Conservation (phyloP, 2,329 filamentous ascomycete species). For the Phoma sp. region DNA sequence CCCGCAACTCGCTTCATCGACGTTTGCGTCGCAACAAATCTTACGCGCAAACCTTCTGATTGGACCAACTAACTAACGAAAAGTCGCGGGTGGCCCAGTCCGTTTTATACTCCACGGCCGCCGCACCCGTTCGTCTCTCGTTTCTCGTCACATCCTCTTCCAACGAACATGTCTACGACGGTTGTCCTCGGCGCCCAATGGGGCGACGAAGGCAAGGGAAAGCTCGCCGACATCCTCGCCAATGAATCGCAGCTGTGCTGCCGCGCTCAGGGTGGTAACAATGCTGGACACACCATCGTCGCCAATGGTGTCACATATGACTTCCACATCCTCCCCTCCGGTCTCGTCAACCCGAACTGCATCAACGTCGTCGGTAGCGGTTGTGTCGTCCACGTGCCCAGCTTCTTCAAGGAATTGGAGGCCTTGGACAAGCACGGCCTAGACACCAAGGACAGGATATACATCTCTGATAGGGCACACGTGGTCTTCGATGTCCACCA, state of each 20-base stretch:
- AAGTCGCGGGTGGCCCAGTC: slow-evolving; percentile 24
- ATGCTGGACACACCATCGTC: slow-evolving; percentile 59
- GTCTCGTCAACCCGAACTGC: slow-evolving; percentile 74
- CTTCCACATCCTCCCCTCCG: slow-evolving; percentile 60
- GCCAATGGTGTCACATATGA: slow-evolving; percentile 57
- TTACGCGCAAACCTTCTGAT: slow-evolving; percentile 35
- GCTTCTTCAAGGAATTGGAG: slow-evolving; percentile 71
- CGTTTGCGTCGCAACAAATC: slow-evolving; percentile 16
- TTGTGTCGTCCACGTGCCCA: slow-evolving; percentile 73
- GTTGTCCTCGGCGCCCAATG: slow-evolving; percentile 68
- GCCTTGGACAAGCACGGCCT: slow-evolving; percentile 68
- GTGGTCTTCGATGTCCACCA: slow-evolving; percentile 71
- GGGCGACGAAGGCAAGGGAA: slow-evolving; percentile 67
- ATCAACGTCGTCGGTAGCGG: slow-evolving; percentile 74
- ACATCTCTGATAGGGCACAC: slow-evolving; percentile 69
- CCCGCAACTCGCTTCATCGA: slow-evolving; percentile 1
- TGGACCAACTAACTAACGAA: slow-evolving; percentile 24
- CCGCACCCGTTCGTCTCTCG: slow-evolving; percentile 20
- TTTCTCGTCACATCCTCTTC: slow-evolving; percentile 7
- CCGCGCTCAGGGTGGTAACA: slow-evolving; percentile 67
- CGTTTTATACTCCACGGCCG: slow-evolving; percentile 29
- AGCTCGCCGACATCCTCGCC: slow-evolving; percentile 66
- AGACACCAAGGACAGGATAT: slow-evolving; percentile 65
- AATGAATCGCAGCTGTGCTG: slow-evolving; percentile 63
- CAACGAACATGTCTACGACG: slow-evolving; percentile 57